Percentiles rank a stretch among this genome's conserved stretches.
Conservation (phyloP, 805 yeast genomes). For the Candida silvatica region DNA sequence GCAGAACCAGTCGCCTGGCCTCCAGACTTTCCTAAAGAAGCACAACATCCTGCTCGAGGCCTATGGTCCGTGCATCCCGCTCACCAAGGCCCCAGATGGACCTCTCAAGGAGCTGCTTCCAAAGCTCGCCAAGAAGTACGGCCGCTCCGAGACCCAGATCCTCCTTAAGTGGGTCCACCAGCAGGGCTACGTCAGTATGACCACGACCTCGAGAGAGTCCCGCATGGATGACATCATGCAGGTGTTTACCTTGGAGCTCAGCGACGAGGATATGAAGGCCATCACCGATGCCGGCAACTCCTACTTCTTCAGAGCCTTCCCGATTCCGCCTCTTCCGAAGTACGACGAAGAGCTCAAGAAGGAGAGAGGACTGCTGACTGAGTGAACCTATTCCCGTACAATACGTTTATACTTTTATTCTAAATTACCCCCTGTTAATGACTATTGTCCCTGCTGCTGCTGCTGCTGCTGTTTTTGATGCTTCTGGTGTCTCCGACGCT, state of each 20-base stretch:
- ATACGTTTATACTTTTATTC: neutral
- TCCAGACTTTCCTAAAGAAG: conserved; percentile 27
- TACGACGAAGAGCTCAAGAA: conserved; percentile 12
- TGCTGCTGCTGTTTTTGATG: too few relatives aligned
- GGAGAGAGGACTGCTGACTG: conserved; percentile 9
- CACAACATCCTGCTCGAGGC: conserved; percentile 33
- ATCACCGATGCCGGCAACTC: conserved; percentile 20
- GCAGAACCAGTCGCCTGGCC: conserved; percentile 51
- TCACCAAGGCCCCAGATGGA: conserved; percentile 25
- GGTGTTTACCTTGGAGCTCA: conserved; percentile 25
- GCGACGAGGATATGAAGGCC: conserved; percentile 20
- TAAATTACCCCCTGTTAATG: too few relatives aligned
- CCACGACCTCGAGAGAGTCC: conserved; percentile 33
- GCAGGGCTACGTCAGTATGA: conserved; percentile 34
- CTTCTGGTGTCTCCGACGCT: too few relatives aligned
- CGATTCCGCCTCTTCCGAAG: conserved; percentile 11
- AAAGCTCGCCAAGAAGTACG: conserved; percentile 26
- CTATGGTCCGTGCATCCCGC: conserved; percentile 37
- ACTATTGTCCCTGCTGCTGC: too few relatives aligned
- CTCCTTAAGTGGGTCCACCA: conserved; percentile 37
- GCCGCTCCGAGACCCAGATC: conserved; percentile 30
- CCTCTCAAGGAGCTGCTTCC: conserved; percentile 26
- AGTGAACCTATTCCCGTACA: neutral
- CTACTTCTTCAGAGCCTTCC: conserved; percentile 16
- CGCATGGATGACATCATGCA: conserved; percentile 31